Base-by-base conservation (phyloP, 805 yeast species). In the Novakomyces olei region DNA sequence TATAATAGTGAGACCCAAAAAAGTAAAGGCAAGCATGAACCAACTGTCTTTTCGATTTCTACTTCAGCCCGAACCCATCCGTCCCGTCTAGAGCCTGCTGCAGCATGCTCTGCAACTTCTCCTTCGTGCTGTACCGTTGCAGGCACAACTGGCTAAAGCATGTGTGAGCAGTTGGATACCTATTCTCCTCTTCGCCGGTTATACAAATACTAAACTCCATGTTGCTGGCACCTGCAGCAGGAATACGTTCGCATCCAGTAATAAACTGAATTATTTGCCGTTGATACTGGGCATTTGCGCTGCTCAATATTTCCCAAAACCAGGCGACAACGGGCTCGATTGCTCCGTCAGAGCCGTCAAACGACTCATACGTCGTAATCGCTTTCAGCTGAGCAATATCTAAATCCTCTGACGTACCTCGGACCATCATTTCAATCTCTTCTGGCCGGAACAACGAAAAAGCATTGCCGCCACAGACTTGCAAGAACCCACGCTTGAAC, bases 61-160 rank as follows among this genome's bases (percentile, higher is more conserved):
- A 75, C 45, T 65, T 69, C 16, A 78, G 58, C 0, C 88, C 94
- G 58, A 85, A 88, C 1, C 94, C 96, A 38, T 77, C 74, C 39
- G 81, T 71, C 47, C 75, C 91, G 29, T 62, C 54, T 14, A 85
- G 63, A 0, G 95, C 93, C 40, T 61, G 46, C n/a, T 55, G 47
- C 36, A 85, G 50, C 50, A 78, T 83, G 1, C 46, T 34, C 28
- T 54, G 49, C 34, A 88, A 54, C 39, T 65, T 67, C n/a, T 62
- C 66, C 37, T 57, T 55, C 4, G 65, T 47, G 9, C 52, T 41
- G 49, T 85, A 85, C 24, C 69, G 69, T 50, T 69, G 75, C 4
- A 88, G 42, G 35, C 85, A 74, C 16, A 85, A 48, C 55, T 85
- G 93, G 47, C 85, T 88, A 57, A 88, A 85, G 44, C 98, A 85